These are phyloP conservation scores for Citrullus amarus DNA, from an alignment of 306 rosid species.

Conservation along the genomic window DNA sequence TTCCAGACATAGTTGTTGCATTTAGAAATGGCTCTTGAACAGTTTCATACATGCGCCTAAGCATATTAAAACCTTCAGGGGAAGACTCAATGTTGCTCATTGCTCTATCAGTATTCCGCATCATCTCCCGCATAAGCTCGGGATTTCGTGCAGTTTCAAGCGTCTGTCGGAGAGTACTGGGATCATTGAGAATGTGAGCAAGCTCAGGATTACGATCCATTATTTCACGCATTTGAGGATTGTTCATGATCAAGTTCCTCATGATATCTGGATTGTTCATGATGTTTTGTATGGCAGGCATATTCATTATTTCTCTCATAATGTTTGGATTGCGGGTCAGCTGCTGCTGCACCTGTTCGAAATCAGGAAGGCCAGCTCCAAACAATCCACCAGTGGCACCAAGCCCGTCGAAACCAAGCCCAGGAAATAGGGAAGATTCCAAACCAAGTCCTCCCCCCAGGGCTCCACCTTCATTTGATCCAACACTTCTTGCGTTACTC, in stretches of 20 bases:
- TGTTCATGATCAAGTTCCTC: conserved; percentile 65
- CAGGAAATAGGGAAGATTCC: conserved; percentile 56
- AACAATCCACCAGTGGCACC: conserved; percentile 51
- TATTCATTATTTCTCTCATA: conserved; percentile 67
- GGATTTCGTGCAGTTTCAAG: conserved; percentile 89
- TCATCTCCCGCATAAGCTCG: conserved; percentile 93
- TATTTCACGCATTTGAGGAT: conserved; percentile 82
- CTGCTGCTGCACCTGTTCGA: conserved; percentile 75
- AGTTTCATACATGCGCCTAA: conserved; percentile 90
- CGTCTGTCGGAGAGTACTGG: conserved; percentile 69
- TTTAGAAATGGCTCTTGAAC: conserved; percentile 85
- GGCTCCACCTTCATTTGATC: conserved; percentile 43
- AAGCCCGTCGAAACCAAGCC: conserved; percentile 40
- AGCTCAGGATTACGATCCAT: conserved; percentile 81
- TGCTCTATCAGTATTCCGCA: conserved; percentile 86
- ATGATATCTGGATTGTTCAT: conserved; percentile 59
- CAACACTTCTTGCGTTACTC: conserved; percentile 31
- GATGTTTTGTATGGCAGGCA: conserved; percentile 62
- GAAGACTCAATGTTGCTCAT: conserved; percentile 89
- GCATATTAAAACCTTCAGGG: conserved; percentile 89
- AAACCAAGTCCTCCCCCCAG: conserved; percentile 49
- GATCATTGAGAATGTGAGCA: conserved; percentile 78
- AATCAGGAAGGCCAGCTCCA: conserved; percentile 53
- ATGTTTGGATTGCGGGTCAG: conserved; percentile 50
- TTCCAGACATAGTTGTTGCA: conserved; percentile 81